Evolutionary conservation across 2,329 filamentous ascomycete species (phyloP).

Genomic region (Alternaria longipes): DNA sequence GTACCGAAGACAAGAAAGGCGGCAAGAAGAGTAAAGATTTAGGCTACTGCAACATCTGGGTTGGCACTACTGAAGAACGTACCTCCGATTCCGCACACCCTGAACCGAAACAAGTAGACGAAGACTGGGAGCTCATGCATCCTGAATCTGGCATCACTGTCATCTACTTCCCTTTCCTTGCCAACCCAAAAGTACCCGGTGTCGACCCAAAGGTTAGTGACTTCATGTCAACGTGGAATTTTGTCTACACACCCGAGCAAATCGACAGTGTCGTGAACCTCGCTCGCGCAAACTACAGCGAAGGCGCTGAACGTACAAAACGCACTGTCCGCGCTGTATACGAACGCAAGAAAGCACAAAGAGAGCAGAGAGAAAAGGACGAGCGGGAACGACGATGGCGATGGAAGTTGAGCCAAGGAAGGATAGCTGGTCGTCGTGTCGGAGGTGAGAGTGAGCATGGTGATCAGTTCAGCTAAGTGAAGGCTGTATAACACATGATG

Average conservation of each 20-base stretch:
- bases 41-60: conserved; percentile 94
- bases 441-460: conserved; percentile 64
- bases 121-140: conserved; percentile 72
- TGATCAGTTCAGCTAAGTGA: conserved; percentile 68
- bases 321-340: conserved; percentile 87
- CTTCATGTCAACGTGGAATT: conserved; percentile 97
- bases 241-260: conserved; percentile 91
- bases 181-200: conserved; percentile 79
- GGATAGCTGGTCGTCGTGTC: conserved; percentile 63
- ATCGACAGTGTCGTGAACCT: conserved; percentile 85
- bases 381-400: conserved; percentile 50
- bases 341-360: conserved; percentile 80
- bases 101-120: conserved; percentile 65
- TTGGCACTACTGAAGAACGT: conserved; percentile 82
- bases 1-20: conserved; percentile 39
- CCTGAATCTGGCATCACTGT: conserved; percentile 87
- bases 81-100: conserved; percentile 64
- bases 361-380: conserved; percentile 63
- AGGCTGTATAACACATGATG: not conserved
- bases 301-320: conserved; percentile 80
- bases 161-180: conserved; percentile 87
- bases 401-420: conserved; percentile 56
- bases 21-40: conserved; percentile 62
- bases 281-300: conserved; percentile 84
- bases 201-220: conserved; percentile 86